Conservation (phyloP, 352 stramenopile genomes). For the Phytophthora nicotianae region DNA sequence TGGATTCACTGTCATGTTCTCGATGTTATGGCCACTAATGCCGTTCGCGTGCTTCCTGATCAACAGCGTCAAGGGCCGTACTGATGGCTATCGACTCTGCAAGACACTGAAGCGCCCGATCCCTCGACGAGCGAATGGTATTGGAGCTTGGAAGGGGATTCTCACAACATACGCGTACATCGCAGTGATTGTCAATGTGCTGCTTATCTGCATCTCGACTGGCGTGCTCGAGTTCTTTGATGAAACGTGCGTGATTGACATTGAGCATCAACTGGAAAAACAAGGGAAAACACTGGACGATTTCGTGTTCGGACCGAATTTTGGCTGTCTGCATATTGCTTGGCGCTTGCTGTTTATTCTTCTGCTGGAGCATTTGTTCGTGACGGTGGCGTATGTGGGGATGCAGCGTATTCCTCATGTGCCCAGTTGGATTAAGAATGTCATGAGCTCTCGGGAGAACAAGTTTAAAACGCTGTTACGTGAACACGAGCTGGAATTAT, state of each 20-base stretch:
- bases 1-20: constrained; percentile 84
- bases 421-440: constrained; percentile 52
- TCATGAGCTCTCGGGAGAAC: constrained; percentile 64
- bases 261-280: constrained; percentile 59
- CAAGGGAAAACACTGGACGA: constrained; percentile 69
- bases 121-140: constrained; percentile 72
- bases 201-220: constrained; percentile 77
- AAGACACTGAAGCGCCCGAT: constrained; percentile 78
- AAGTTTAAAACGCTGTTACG: constrained; percentile 70
- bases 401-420: constrained; percentile 61
- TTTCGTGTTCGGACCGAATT: constrained; percentile 70
- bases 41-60: constrained; percentile 74
- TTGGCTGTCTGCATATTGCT: constrained; percentile 63
- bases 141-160: constrained; percentile 72
- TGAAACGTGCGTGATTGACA: constrained; percentile 57
- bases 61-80: constrained; percentile 71
- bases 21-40: constrained; percentile 80
- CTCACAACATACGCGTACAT: constrained; percentile 66
- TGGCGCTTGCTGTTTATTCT: constrained; percentile 67
- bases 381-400: constrained; percentile 56
- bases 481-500: constrained; percentile 54
- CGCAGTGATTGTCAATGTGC: constrained; percentile 71
- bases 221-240: constrained; percentile 75
- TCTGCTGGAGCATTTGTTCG: constrained; percentile 58
- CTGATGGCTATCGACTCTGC: constrained; percentile 69